A percentile compares a stretch with the other conserved stretches of the same genome.
Conservation (phyloP, 106 monocot species). For the Cymbidium sinense region DNA sequence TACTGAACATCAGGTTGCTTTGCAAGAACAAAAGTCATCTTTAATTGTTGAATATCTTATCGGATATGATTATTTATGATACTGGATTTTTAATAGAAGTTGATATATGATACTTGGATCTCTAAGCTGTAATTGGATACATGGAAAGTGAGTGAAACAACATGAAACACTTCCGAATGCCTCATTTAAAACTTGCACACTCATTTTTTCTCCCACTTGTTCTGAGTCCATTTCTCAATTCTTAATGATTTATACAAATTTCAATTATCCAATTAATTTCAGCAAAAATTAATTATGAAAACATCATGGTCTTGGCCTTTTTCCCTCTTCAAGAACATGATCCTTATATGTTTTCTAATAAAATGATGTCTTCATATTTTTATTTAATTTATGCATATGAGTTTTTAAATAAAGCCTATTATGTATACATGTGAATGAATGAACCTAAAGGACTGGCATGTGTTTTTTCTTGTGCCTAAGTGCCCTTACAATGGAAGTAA, state of each 20-base stretch:
- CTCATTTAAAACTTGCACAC: neutral
- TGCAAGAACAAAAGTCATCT: neutral
- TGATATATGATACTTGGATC: neutral
- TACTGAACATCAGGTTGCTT: neutral
- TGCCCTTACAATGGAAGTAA: no score
- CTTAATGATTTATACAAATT: neutral
- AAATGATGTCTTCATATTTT: neutral
- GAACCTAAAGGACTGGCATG: neutral
- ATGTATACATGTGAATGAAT: neutral
- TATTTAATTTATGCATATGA: neutral
- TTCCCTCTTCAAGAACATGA: neutral
- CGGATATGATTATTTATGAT: neutral
- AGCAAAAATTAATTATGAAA: neutral
- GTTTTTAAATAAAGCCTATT: neutral
- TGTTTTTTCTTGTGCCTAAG: neutral
- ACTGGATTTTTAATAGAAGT: neutral
- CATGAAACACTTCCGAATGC: no score
- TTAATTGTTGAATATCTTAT: neutral
- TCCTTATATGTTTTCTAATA: neutral
- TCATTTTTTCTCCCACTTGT: neutral
- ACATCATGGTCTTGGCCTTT: neutral
- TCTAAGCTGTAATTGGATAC: no score
- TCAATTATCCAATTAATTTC: neutral
- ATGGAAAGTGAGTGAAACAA: no score
- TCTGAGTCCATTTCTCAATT: neutral